Conservation (phyloP, 768 basidiomycete species). For the Neoboletus brunneissimus region DNA sequence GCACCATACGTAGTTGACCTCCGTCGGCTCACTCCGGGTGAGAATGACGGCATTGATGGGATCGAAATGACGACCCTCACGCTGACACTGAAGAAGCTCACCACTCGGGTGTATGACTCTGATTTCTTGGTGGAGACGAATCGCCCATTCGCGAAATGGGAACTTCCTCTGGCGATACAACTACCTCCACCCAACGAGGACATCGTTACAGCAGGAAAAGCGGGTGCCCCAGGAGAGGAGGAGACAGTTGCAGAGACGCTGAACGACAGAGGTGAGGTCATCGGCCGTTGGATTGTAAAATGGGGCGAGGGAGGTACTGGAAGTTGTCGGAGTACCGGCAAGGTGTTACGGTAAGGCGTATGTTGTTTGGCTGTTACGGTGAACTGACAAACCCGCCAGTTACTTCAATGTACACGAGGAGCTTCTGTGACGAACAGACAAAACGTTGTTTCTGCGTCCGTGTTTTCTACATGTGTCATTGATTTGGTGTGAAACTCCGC, state of each 20-base stretch:
- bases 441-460: neutral
- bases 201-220: constrained; percentile 28
- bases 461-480: neutral
- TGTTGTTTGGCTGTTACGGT: neutral
- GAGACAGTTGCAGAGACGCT: constrained; percentile 81
- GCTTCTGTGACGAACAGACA: constrained; percentile 29
- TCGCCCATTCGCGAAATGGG: constrained; percentile 79
- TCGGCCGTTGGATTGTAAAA: constrained; percentile 76
- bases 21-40: constrained; percentile 46
- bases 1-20: constrained; percentile 71
- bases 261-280: constrained; percentile 52
- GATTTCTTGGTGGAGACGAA: constrained; percentile 63
- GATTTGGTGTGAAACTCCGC: neutral
- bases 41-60: constrained; percentile 45
- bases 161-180: constrained; percentile 56
- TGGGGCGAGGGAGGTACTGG: constrained; percentile 70
- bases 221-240: constrained; percentile 46
- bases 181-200: constrained; percentile 40
- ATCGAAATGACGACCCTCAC: constrained; percentile 72
- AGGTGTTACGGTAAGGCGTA: constrained; percentile 57
- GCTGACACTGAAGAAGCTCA: constrained; percentile 53
- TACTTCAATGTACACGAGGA: constrained; percentile 57
- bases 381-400: constrained; percentile 25
- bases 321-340: constrained; percentile 59
- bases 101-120: constrained; percentile 74